Percentiles rank a stretch among this genome's conserved stretches.
phyloP scores from a whole-genome alignment of 2,329 filamentous ascomycete genomes.

The Fusarium sp. region DNA sequence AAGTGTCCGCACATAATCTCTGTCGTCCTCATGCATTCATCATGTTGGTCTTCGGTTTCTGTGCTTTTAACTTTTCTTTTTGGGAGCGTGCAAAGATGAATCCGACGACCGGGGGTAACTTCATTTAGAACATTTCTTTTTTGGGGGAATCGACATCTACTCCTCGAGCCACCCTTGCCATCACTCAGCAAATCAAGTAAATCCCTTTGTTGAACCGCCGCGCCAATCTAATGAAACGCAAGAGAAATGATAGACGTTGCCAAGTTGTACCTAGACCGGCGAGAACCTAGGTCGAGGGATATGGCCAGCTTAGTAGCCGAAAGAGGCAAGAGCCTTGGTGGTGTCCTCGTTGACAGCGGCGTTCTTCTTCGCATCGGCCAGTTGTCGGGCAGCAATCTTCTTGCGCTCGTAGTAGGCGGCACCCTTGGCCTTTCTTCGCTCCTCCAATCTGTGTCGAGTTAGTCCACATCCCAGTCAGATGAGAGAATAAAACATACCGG shows the following conservation, averaged over 20 bases:
- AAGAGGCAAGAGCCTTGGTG: conserved; percentile 86
- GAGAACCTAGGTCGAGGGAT: conserved; percentile 46
- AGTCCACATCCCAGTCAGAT: conserved; percentile 11
- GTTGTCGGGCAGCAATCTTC: conserved; percentile 92
- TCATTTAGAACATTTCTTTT: conserved; percentile 51
- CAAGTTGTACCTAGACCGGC: conserved; percentile 49
- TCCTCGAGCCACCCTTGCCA: conserved; percentile 56
- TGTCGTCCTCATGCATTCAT: conserved; percentile 44
- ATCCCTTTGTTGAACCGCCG: conserved; percentile 62
- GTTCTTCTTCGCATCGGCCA: conserved; percentile 92
- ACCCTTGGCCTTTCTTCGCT: conserved; percentile 99
- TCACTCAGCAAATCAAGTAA: conserved; percentile 61
- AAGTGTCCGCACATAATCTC: conserved; percentile 35
- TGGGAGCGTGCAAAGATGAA: conserved; percentile 38
- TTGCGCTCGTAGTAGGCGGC: conserved; percentile 99
- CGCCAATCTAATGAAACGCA: conserved; percentile 66
- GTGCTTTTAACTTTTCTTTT: conserved; percentile 51
- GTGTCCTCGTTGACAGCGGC: conserved; percentile 88
- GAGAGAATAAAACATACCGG: conserved; percentile 73
- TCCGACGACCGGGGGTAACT: conserved; percentile 47
- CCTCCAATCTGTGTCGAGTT: conserved; percentile 80
- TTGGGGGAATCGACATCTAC: conserved; percentile 49
- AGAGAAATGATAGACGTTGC: conserved; percentile 60
- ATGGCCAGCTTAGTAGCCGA: conserved; percentile 79
- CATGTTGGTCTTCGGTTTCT: conserved; percentile 47